Evolutionary conservation across 768 basidiomycete genomes (phyloP), one percentile per base, ranked within the genome.

Genomic region (Termitomyces sp.): DNA sequence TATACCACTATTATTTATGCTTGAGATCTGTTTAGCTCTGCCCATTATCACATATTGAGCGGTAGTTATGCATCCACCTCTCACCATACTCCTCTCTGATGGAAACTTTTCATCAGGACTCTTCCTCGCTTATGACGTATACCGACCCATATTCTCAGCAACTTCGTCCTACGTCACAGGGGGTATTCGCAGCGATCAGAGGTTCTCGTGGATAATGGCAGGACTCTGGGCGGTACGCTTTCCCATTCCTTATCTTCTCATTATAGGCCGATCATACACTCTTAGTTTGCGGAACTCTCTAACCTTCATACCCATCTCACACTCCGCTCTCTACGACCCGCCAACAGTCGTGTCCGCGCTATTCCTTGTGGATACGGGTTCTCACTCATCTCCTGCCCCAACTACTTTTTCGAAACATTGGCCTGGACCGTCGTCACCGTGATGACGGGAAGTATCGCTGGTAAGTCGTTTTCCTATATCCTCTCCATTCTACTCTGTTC

Each of bases 331-430:
- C 85, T 99, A 51, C 91, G 96, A 20, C 93, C 96, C 0, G 77
- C 82, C 22, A 93, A 91, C 16, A 83, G 88, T 5, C 88, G 84
- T 60, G 84, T 81, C 59, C 89, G 96, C 51, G 88, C 83, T 18
- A 89, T 96, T 66, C 97, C 97, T 0, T 76, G 79, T 20, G 96
- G 97, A 32, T 96, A 94, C 66, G 95, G 95, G 6, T 99, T 98
- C 77, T 79, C 86, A 57, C 75, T 84, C 22, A 83, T 96, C 46
- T 90, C 92, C 7, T 91, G 84, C 78, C 94, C 96, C 16, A 98
- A 99, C 74, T 98, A 99, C 77, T 87, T 91, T 71, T 97, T 95
- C 69, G 96, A 98, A 75, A 81, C 77, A 7, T 63, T 96, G 24
- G 89, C 78, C 0, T 96, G 96, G 92, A 68, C 79, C 4, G 78